A percentile compares a stretch with the other conserved stretches of the same genome.
phyloP scores from a whole-genome alignment of 768 basidiomycete genomes.

The Suillus hirtellus region DNA sequence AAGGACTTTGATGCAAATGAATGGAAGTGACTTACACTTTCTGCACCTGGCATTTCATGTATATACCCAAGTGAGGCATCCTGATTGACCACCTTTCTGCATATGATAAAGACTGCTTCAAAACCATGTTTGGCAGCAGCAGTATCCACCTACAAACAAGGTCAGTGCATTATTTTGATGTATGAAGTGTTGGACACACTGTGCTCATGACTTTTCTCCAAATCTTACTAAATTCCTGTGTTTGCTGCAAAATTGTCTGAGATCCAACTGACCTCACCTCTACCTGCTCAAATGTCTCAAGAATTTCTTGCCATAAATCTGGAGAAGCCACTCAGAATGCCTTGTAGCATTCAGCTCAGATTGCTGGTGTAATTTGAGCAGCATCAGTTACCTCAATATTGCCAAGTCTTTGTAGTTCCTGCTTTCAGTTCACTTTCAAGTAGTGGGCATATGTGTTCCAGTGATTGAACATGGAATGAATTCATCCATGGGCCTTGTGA shows the following conservation, averaged over 20 bases:
- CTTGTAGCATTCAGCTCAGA: not conserved
- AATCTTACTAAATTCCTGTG: not conserved
- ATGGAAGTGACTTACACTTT: not conserved
- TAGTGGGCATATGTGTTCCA: conserved; percentile 12
- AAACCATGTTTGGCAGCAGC: not conserved
- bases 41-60: not conserved
- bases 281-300: not conserved
- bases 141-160: not conserved
- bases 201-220: too few relatives aligned
- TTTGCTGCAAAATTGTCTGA: not conserved
- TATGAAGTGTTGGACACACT: too few relatives aligned
- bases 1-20: not conserved
- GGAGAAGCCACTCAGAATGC: not conserved
- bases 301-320: not conserved
- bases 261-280: not conserved
- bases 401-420: not conserved
- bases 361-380: not conserved
- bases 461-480: not conserved
- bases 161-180: too few relatives aligned
- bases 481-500: conserved; percentile 9
- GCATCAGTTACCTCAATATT: not conserved
- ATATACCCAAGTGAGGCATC: not conserved
- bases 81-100: not conserved
- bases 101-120: not conserved
- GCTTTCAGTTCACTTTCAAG: conserved; percentile 9